Conservation (phyloP, 768 basidiomycete species). For the Serendipita sp. region DNA sequence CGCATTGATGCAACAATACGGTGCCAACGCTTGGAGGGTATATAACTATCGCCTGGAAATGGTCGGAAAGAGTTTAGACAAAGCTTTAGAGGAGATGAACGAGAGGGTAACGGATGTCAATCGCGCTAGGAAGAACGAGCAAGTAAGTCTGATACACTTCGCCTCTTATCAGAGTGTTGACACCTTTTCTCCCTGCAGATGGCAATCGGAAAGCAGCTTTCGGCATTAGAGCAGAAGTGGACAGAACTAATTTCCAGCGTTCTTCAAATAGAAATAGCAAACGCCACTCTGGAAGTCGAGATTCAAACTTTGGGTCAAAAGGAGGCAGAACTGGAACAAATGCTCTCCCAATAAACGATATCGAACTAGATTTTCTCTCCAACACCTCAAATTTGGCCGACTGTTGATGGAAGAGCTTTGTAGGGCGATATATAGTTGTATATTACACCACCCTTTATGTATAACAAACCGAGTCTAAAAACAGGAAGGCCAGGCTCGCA, state of each 20-base stretch:
- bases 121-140: conserved; percentile 69
- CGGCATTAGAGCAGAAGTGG: conserved; percentile 73
- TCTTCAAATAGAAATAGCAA: conserved; percentile 91
- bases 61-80: conserved; percentile 54
- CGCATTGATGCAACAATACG: conserved; percentile 69
- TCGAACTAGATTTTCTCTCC: no score
- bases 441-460: background rate
- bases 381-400: no score
- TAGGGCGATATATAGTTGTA: background rate
- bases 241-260: conserved; percentile 82
- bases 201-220: conserved; percentile 60
- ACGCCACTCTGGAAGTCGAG: conserved; percentile 72
- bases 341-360: background rate
- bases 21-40: conserved; percentile 80
- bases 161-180: background rate
- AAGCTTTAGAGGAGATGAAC: conserved; percentile 57
- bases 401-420: background rate
- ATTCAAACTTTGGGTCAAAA: conserved; percentile 39
- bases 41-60: conserved; percentile 79
- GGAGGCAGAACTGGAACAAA: conserved; percentile 37
- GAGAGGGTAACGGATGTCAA: conserved; percentile 74
- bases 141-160: conserved; percentile 28
- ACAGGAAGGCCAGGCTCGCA: no score
- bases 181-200: conserved; percentile 30
- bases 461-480: background rate